These are phyloP conservation scores for Geotrichum fermentans DNA, from an alignment of 1,139 yeast species.

Conservation along the genomic window DNA sequence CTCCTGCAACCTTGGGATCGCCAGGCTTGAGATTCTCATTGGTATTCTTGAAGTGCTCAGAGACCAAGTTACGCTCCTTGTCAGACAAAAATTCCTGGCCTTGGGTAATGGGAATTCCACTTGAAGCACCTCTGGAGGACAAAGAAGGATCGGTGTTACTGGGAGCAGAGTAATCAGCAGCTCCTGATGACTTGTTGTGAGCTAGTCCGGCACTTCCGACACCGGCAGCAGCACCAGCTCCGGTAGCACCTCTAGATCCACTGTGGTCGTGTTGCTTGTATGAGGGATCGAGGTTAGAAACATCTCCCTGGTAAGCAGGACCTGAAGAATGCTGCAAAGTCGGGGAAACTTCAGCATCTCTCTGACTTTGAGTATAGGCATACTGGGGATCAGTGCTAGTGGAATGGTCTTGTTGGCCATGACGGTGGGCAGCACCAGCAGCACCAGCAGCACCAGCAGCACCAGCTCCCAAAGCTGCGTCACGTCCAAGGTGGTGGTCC, in stretches of 20 bases:
- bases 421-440: slow-evolving; percentile 2
- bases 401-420: background rate
- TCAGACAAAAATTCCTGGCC: slow-evolving; percentile 19
- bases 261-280: background rate
- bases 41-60: slow-evolving; percentile 14
- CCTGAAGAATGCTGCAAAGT: slow-evolving; percentile 8
- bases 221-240: slow-evolving; percentile 19
- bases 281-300: slow-evolving; percentile 1
- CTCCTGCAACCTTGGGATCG: slow-evolving; percentile 17
- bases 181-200: slow-evolving; percentile 5
- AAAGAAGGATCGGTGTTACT: slow-evolving; percentile 17
- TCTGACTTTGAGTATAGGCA: background rate
- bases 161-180: slow-evolving; percentile 14
- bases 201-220: slow-evolving; percentile 14
- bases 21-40: slow-evolving; percentile 14
- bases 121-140: slow-evolving; percentile 13
- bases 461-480: slow-evolving; percentile 7
- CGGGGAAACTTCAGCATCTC: slow-evolving; percentile 4
- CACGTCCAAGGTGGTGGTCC: slow-evolving; percentile 14
- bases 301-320: slow-evolving; percentile 1
- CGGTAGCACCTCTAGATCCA: slow-evolving; percentile 2
- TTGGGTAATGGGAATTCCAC: slow-evolving; percentile 11
- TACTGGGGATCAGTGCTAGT: slow-evolving; percentile 5
- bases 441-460: slow-evolving; percentile 18
- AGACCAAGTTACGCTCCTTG: slow-evolving; percentile 14